Evolutionary conservation across 768 basidiomycete genomes (phyloP).

Genomic region (Macrolepiota albuminosa): DNA sequence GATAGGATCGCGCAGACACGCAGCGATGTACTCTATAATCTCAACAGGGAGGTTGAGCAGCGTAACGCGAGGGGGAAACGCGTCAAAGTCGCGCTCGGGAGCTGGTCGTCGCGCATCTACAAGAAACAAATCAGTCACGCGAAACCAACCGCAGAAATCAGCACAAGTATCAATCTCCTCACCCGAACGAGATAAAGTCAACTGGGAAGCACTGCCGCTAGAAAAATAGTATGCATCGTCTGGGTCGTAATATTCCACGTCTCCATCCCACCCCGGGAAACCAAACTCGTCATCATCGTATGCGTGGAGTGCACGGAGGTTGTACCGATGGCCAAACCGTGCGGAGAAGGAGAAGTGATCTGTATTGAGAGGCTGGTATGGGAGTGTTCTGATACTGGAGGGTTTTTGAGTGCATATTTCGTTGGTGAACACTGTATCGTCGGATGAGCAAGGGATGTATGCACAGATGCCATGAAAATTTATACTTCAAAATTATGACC

Average conservation of each 20-base stretch:
- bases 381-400: conserved; percentile 1
- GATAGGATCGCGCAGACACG: conserved; percentile 16
- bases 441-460: neutral
- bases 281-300: conserved; percentile 4
- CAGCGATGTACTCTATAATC: conserved; percentile 24
- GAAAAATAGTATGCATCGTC: neutral
- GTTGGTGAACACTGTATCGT: conserved; percentile 4
- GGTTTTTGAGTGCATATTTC: conserved; percentile 5
- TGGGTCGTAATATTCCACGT: neutral
- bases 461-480: neutral
- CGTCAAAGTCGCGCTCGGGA: conserved; percentile 3
- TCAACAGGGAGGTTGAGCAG: conserved; percentile 25
- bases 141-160: neutral
- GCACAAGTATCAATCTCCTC: neutral
- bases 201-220: neutral
- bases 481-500: conserved; percentile 3
- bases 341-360: neutral
- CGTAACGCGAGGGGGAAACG: conserved; percentile 14
- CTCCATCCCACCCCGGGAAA: conserved; percentile 1
- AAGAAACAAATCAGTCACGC: neutral
- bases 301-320: conserved; percentile 2
- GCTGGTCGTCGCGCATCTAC: neutral
- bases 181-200: neutral
- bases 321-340: conserved; percentile 1
- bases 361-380: conserved; percentile 1